phyloP scores from a whole-genome alignment of 768 basidiomycete species.

The Mycena olivaceomarginata region DNA sequence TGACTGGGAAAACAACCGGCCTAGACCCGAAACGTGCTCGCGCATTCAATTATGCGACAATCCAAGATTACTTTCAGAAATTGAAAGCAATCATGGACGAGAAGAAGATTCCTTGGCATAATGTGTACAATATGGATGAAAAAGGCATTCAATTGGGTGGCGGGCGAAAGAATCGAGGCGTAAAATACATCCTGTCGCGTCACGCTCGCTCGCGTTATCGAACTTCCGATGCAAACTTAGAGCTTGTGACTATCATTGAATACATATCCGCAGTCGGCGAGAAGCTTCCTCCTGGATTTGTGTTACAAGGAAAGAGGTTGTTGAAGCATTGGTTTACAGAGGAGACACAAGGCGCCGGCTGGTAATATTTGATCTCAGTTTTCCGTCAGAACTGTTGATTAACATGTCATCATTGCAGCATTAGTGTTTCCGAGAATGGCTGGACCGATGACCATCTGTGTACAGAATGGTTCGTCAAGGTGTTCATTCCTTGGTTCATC shows the following conservation, averaged over 20 bases:
- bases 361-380: neutral
- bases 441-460: conserved; percentile 17
- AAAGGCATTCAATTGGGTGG: conserved; percentile 23
- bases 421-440: conserved; percentile 12
- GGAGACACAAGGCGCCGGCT: neutral
- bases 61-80: conserved; percentile 15
- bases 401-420: neutral
- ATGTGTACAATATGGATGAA: neutral
- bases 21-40: too few relatives aligned
- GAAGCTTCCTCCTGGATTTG: neutral
- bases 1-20: too few relatives aligned
- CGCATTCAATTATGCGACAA: conserved; percentile 3
- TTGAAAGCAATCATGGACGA: conserved; percentile 8
- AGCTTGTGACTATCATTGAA: neutral
- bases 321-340: neutral
- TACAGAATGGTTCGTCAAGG: conserved; percentile 5
- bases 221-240: neutral
- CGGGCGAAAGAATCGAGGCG: neutral
- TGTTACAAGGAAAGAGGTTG: neutral
- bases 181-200: neutral
- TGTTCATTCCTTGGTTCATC: neutral
- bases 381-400: neutral
- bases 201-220: neutral
- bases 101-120: conserved; percentile 14
- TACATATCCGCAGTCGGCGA: neutral